Conservation (phyloP, 169 alveolate genomes). For the Theileria orientalis region DNA sequence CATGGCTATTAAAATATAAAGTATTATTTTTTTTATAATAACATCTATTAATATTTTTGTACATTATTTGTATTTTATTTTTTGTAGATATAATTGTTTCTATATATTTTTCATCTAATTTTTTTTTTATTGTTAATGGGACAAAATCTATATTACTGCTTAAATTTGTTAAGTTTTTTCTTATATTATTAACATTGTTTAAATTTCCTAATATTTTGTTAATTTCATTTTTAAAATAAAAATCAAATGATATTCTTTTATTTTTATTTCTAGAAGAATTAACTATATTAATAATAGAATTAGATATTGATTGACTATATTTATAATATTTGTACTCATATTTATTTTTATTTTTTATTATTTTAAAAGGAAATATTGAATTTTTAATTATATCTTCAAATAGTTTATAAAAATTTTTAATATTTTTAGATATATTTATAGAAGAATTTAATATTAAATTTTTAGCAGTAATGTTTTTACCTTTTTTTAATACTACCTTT, state of each 20-base stretch:
- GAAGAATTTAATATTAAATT: constrained; percentile 4
- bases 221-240: constrained; percentile 26
- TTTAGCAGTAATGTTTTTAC: constrained; percentile 23
- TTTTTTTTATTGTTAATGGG: no score
- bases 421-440: not conserved
- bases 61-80: no score
- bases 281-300: constrained; percentile 16
- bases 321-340: constrained; percentile 17
- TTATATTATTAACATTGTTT: not conserved
- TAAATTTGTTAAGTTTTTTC: no score
- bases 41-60: no score
- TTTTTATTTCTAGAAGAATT: constrained; percentile 10
- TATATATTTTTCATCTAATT: no score
- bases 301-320: not conserved
- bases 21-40: no score
- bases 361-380: constrained; percentile 15
- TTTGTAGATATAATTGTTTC: no score
- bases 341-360: not conserved
- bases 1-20: no score
- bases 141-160: no score
- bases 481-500: constrained; percentile 16
- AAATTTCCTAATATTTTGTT: not conserved
- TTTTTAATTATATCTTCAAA: constrained; percentile 26
- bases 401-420: not conserved
- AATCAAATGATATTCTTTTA: constrained; percentile 25